Conservation (phyloP, 2,329 filamentous ascomycete genomes). For the Blastomyces emzantsi region DNA sequence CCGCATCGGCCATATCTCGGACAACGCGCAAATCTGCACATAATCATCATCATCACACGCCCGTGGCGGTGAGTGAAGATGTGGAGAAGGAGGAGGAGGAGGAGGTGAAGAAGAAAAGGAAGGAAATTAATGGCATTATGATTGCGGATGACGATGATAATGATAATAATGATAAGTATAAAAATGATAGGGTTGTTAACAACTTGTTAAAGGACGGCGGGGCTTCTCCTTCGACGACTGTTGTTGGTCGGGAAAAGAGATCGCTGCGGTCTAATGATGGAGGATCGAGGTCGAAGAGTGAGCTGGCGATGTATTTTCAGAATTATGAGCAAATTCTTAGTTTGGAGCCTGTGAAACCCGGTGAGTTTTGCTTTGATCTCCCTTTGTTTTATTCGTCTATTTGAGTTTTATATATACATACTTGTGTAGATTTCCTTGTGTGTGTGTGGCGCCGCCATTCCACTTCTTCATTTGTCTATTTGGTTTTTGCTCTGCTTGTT, state of each 20-base stretch:
- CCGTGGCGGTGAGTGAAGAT: constrained; percentile 12
- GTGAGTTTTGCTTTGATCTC: constrained; percentile 39
- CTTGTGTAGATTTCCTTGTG: not conserved
- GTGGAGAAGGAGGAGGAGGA: constrained; percentile 7
- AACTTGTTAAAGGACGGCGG: constrained; percentile 5
- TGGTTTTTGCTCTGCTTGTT: not conserved
- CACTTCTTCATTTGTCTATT: not conserved
- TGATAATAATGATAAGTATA: not conserved
- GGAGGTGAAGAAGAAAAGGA: too few relatives aligned
- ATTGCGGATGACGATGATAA: not conserved
- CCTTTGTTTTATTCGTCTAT: not conserved
- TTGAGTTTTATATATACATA: not conserved
- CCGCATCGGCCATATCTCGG: constrained; percentile 16
- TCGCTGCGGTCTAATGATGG: constrained; percentile 79
- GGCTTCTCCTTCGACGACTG: constrained; percentile 8
- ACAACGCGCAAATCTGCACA: constrained; percentile 14
- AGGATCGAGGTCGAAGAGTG: constrained; percentile 77
- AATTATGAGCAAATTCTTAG: constrained; percentile 94
- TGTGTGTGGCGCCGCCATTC: constrained; percentile 27
- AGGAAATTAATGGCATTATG: not conserved
- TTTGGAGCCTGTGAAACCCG: constrained; percentile 67
- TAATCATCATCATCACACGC: not conserved
- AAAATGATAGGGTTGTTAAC: constrained; percentile 1
- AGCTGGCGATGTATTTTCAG: constrained; percentile 80
- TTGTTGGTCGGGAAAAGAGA: constrained; percentile 47